Base-by-base conservation (phyloP, 129 eudicot species). In the Flaveria trinervia region DNA sequence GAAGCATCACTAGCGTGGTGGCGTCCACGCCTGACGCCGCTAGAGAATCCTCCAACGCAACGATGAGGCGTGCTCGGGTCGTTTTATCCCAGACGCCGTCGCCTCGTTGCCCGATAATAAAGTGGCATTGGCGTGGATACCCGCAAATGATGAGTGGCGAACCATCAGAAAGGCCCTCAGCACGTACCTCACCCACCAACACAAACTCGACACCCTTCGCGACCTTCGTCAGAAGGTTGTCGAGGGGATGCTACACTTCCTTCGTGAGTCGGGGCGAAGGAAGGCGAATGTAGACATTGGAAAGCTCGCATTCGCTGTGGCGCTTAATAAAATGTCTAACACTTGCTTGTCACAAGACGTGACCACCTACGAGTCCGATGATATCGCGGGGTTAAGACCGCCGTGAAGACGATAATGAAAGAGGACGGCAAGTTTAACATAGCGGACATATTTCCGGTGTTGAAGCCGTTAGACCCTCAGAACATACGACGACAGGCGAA, bases 381-480 rank as follows among this genome's bases (percentile, higher is more conserved):
- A 64, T 64, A 15, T 64, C 13, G 46, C 22, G 22, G 69, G 69
- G 11, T 64, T 64, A 64, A 30, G 9, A 13, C 22, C 4, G 69
- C 69, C 1, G 69, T 64, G 46, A 64, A 64, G 69, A 28, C 45
- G 6, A 2, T 64, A 7, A 64, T 64, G 69, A 9, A 30, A 15
- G 43, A 28, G 45, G 44, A 7, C 13, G 69, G 69, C 0, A 64
- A 64, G 69, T 64, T 64, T 30, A 64, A 64, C 46, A 64, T 64
- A 28, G 69, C 69, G 1, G 69, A 64, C 46, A 14, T 64, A 15
- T 64, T 64, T 30, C 69, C 46, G 3, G 22, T 64, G 22, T 64
- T 64, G 69, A 64, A 62, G 20, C 45, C 68, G 18, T 62, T 62
- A 44, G 68, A 62, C 68, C 68, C 68, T 5, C 68, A 62, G 69